Evolutionary conservation across 768 basidiomycete species (phyloP).

Genomic region (Rubroboletus satanas): DNA sequence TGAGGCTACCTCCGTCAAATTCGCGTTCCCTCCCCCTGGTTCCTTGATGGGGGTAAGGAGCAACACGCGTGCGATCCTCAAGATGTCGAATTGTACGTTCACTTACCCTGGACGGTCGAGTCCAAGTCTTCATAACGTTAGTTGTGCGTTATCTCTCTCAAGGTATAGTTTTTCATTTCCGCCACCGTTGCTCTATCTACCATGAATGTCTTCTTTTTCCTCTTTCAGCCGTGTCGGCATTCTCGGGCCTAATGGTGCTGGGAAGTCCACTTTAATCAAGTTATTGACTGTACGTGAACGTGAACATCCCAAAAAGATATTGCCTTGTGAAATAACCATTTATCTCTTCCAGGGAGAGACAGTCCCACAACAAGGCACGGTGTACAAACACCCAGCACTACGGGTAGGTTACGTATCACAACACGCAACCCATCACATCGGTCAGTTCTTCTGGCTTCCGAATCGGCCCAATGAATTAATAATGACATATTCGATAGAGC

Average conservation of each 20-base stretch:
- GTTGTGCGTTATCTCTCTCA: conserved; percentile 90
- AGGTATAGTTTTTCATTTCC: conserved; percentile 47
- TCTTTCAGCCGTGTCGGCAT: conserved; percentile 79
- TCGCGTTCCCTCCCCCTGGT: conserved; percentile 93
- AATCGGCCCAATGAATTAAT: conserved; percentile 15
- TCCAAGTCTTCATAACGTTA: conserved; percentile 84
- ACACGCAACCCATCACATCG: conserved; percentile 96
- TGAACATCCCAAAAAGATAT: neutral
- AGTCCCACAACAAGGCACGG: conserved; percentile 82
- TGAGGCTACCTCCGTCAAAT: conserved; percentile 88
- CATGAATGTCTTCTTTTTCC: conserved; percentile 21
- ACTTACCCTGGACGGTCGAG: conserved; percentile 82
- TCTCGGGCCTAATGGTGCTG: conserved; percentile 90
- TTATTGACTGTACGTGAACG: conserved; percentile 65
- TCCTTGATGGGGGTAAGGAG: conserved; percentile 96
- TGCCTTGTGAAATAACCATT: conserved; percentile 8
- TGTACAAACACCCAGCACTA: conserved; percentile 91
- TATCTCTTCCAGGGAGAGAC: conserved; percentile 69
- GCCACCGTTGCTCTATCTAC: conserved; percentile 17
- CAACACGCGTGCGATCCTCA: conserved; percentile 93
- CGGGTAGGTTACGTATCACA: conserved; percentile 97
- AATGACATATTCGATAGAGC: conserved; percentile 47
- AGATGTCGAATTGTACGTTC: conserved; percentile 87
- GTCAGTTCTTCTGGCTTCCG: conserved; percentile 35
- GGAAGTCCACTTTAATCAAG: conserved; percentile 95